Percentiles rank a stretch among this genome's conserved stretches.
These are phyloP conservation scores for Kwoniella botswanensis DNA, from an alignment of 768 basidiomycete genomes.

Conservation along the genomic window DNA sequence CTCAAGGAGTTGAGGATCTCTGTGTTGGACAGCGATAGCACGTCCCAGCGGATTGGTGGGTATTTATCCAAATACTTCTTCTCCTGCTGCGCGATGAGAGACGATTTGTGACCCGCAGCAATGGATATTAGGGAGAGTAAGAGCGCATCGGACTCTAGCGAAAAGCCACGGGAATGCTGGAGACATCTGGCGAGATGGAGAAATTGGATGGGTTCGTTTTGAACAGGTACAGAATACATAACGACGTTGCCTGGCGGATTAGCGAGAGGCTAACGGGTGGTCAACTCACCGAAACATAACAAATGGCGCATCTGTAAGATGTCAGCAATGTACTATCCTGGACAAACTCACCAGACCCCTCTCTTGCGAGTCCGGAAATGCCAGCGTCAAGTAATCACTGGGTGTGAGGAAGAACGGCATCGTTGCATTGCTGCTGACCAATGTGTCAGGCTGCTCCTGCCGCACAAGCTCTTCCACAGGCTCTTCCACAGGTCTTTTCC, in stretches of 20 bases:
- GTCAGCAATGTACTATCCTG: background rate
- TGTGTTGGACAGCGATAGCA: background rate
- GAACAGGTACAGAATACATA: conserved; percentile 23
- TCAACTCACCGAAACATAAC: conserved; percentile 10
- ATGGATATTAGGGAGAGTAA: conserved; percentile 22
- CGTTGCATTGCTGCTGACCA: background rate
- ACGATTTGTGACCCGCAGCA: conserved; percentile 29
- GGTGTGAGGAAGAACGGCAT: conserved; percentile 7
- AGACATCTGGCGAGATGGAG: conserved; percentile 23
- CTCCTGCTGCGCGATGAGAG: conserved; percentile 14
- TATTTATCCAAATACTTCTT: conserved; percentile 17
- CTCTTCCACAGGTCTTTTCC: background rate
- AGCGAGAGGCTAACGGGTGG: background rate
- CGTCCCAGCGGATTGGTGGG: conserved; percentile 13
- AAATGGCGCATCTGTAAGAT: conserved; percentile 10
- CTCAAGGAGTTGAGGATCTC: background rate
- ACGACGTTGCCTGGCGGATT: conserved; percentile 20
- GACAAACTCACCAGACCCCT: conserved; percentile 12
- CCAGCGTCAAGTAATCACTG: conserved; percentile 5
- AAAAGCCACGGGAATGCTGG: conserved; percentile 19
- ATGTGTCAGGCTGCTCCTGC: background rate
- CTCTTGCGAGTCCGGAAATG: conserved; percentile 18
- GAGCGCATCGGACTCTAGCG: conserved; percentile 18
- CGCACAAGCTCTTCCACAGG: conserved; percentile 1
- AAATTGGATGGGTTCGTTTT: conserved; percentile 29